phyloP scores from a whole-genome alignment of 139 green algal genomes.

The Volvox africanus region DNA sequence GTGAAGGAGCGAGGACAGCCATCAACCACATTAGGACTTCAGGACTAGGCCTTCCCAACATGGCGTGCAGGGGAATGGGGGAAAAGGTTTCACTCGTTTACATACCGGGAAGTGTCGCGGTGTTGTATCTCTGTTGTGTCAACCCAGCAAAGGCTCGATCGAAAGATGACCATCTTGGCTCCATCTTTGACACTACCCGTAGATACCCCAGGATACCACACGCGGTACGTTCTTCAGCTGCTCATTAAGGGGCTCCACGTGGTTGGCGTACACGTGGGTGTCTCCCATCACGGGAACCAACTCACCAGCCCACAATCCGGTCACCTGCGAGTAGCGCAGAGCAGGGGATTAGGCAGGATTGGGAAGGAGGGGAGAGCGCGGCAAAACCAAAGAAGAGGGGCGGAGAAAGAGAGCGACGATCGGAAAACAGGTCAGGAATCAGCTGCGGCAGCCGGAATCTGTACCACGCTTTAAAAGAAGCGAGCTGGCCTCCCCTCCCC shows the following conservation, averaged over 20 bases:
- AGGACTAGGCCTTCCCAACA: background rate
- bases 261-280: slow-evolving; percentile 98
- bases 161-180: no score
- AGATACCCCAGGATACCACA: no score
- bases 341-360: background rate
- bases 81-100: slow-evolving; percentile 32
- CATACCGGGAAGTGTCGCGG: slow-evolving; percentile 88
- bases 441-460: no score
- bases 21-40: background rate
- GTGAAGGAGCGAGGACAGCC: background rate
- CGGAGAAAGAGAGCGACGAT: background rate
- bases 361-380: no score
- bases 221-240: slow-evolving; percentile 93
- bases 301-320: slow-evolving; percentile 89
- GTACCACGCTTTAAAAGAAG: no score
- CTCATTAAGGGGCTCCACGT: slow-evolving; percentile 95
- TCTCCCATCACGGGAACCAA: slow-evolving; percentile 97
- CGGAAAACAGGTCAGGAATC: no score
- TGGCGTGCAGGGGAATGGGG: background rate
- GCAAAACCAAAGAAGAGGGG: background rate
- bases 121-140: no score
- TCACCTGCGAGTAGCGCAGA: slow-evolving; percentile 72
- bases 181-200: no score
- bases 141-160: no score
- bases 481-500: background rate